Evolutionary conservation across 2,329 filamentous ascomycete genomes (phyloP).

Genomic region (Pestalotiopsis sp.): DNA sequence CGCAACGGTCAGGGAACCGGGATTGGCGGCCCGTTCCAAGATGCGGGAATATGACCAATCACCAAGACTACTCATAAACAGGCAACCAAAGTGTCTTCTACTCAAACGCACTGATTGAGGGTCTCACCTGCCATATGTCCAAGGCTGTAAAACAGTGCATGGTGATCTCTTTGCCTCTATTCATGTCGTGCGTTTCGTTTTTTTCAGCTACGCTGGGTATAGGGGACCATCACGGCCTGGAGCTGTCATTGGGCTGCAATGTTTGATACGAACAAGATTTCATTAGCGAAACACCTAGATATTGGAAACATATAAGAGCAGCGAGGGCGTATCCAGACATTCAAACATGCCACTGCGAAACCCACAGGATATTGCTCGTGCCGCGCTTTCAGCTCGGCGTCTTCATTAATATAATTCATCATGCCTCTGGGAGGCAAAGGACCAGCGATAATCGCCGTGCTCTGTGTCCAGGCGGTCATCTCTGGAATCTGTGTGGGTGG

Average conservation of each 20-base stretch:
- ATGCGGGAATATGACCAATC: neutral
- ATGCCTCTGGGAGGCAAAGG: slow-evolving; percentile 2
- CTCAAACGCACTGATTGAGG: neutral
- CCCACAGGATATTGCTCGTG: neutral
- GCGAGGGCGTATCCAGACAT: neutral
- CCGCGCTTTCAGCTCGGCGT: neutral
- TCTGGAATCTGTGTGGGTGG: neutral
- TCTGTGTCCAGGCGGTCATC: neutral
- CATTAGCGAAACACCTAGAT: neutral
- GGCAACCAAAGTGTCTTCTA: neutral
- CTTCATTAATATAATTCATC: neutral
- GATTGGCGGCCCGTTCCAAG: neutral
- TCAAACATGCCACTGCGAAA: neutral
- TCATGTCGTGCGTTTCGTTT: neutral
- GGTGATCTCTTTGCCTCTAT: neutral
- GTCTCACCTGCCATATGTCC: neutral
- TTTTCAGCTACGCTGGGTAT: neutral
- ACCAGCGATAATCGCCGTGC: neutral
- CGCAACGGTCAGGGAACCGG: neutral
- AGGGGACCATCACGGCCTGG: neutral
- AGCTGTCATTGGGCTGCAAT: neutral
- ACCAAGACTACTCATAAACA: neutral
- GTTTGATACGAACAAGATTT: neutral
- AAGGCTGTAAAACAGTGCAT: neutral
- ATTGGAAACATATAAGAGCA: neutral